Evolutionary conservation across 2,329 filamentous ascomycete genomes (phyloP), one percentile per base, ranked within the genome.

Genomic region (Stromatinia cepivora): DNA sequence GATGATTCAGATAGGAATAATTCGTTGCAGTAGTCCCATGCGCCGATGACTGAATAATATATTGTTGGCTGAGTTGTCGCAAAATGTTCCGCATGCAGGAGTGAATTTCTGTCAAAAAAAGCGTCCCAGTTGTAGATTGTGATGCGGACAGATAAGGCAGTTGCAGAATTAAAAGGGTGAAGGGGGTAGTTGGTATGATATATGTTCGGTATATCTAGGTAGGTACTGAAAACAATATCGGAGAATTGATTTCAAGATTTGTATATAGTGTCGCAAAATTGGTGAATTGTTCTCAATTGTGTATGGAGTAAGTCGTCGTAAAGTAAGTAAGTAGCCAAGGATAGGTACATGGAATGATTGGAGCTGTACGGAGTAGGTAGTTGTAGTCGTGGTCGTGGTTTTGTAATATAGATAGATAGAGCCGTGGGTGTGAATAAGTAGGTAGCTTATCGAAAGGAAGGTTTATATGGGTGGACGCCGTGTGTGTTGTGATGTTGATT

Each of bases 81-180:
- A 15, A 39, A 61, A 36, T 15, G 53, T 52, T 61, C 65, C 45
- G 54, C 65, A 67, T 67, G 31, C 65, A 67, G 46, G 42, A 48
- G 31, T 11, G 10, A 36, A 9, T 39, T 57, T 50, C 42, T 5
- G 36, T 39, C 15, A 5, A 54, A 54, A 61, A 45, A 34, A n/a
- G 36, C 10, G 31, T 52, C 9, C 8, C 1, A 48, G 45, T 7
- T 48, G 39, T 48, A 48, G 45, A 48, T 17, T 48, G 20, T 8
- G 54, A 58, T 58, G 59, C 22, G 61, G 31, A 57, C 50, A 46
- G 46, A n/a, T n/a, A 57, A 42, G 22, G 34, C 22, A 52, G 22
- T 52, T 56, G 15, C 15, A 31, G 15, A 3, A 8, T 56, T n/a
- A 22, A 17, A 48, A 45, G 15, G 15, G 17, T 48, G 42, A 62